These are phyloP conservation scores for Ophiostoma sp. DNA, from an alignment of 2,329 filamentous ascomycete species.

Conservation along the genomic window DNA sequence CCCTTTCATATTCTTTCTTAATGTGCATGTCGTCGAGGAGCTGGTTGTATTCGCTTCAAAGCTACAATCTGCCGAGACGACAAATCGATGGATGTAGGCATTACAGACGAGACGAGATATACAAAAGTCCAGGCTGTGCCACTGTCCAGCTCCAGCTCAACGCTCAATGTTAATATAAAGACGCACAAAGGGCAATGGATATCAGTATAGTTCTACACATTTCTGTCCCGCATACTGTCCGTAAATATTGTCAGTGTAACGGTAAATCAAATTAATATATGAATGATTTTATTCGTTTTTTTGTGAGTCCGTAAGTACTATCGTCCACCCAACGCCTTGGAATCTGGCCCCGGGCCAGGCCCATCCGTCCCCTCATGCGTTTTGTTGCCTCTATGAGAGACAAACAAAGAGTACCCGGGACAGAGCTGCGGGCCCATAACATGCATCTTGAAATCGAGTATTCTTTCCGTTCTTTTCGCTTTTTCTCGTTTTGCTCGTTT, in stretches of 20 bases:
- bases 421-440: neutral
- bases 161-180: neutral
- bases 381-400: neutral
- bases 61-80: neutral
- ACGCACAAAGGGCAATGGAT: neutral
- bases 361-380: neutral
- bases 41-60: too few relatives aligned
- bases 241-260: neutral
- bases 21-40: neutral
- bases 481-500: conserved; percentile 16
- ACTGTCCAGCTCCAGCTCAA: neutral
- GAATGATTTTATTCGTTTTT: conserved; percentile 3
- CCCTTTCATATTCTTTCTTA: neutral
- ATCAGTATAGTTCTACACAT: neutral
- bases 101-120: neutral
- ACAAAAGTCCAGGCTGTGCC: neutral
- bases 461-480: neutral
- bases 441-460: neutral
- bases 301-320: neutral
- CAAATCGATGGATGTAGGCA: neutral
- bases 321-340: conserved; percentile 1
- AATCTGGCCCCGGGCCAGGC: neutral
- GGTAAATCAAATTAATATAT: neutral
- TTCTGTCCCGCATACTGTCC: neutral
- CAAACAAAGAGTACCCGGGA: neutral